Evolutionary conservation across 2,329 filamentous ascomycete species (phyloP), one percentile per base, ranked within the genome.

Genomic region (Ceratocystis alfenasii): DNA sequence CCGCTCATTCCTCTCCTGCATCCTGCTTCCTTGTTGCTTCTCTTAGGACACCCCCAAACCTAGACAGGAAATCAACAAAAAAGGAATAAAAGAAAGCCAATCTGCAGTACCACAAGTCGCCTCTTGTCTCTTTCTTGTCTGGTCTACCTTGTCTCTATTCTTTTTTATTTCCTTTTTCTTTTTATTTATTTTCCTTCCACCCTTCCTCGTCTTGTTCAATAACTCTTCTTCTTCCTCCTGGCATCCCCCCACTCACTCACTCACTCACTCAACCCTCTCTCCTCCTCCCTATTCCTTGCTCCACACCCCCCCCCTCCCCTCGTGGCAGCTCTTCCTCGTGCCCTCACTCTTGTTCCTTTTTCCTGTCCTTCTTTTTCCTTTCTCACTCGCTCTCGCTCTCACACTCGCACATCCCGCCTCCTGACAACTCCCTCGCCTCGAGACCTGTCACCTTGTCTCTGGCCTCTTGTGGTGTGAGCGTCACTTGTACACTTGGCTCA

Each of bases 111-210:
- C 20, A 28, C 63, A 46, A 45, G 36, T 65, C 57, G 57, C 63
- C 45, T 60, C 36, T n/a, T 17, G 20, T 48, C 28, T 48, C 33
- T 50, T 20, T 57, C 33, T 50, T 50, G 46, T 30, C n/a, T 15
- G 28, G 53, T 15, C 10, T 28, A 20, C 62, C n/a, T 64, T 64
- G 46, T 53, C 33, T 64, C 28, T 46, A 22, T 25, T 17, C 28
- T 57, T 20, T 64, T 20, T 55, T 64, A 44, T 30, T 45, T 50
- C 25, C 28, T 45, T 46, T 65, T 30, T 65, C 20, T 65, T 46
- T 65, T 59, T 65, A n/a, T 61, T 50, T 65, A 25, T 61, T 46
- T 65, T 48, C 45, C 44, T 46, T 53, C 30, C n/a, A 33, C 46
- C 8, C 6, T 28, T 64, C 8, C 41, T 53, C 28, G 12, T 64